Evolutionary conservation across 805 yeast genomes (phyloP).

Genomic region (Candida yuanshanica): DNA sequence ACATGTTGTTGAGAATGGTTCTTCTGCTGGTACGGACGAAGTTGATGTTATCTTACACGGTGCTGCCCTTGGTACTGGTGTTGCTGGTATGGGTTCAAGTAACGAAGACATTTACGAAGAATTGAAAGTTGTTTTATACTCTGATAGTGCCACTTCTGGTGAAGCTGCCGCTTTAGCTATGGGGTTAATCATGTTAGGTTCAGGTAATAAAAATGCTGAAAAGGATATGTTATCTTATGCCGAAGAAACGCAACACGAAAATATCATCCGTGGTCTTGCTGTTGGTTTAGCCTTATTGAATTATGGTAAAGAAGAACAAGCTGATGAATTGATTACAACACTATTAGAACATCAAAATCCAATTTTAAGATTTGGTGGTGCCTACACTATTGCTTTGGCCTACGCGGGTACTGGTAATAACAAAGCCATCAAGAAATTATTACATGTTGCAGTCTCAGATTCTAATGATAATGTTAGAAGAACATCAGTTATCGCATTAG

Average conservation of each 20-base stretch:
- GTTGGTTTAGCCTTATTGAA: constrained; percentile 82
- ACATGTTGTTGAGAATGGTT: constrained; percentile 60
- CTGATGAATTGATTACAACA: constrained; percentile 61
- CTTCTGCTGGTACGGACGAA: constrained; percentile 58
- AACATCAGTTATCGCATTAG: constrained; percentile 88
- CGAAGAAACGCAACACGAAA: constrained; percentile 92
- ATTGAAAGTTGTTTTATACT: constrained; percentile 73
- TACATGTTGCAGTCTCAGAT: constrained; percentile 94
- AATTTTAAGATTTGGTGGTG: constrained; percentile 91
- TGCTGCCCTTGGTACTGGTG: constrained; percentile 91
- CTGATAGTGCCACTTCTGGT: constrained; percentile 91
- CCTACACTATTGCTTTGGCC: constrained; percentile 88
- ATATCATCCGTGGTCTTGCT: constrained; percentile 88
- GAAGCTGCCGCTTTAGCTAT: constrained; percentile 95
- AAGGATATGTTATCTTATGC: constrained; percentile 88
- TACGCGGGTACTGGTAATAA: constrained; percentile 96
- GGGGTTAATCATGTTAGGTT: constrained; percentile 94
- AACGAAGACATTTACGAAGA: constrained; percentile 72
- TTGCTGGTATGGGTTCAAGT: constrained; percentile 92
- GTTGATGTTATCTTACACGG: constrained; percentile 88
- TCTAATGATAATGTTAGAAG: constrained; percentile 95
- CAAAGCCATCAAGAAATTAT: constrained; percentile 73
- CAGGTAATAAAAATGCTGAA: constrained; percentile 63
- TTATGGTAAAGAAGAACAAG: constrained; percentile 80
- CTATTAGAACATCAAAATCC: constrained; percentile 73